A percentile compares a stretch with the other conserved stretches of the same genome.
Conservation (phyloP, 768 basidiomycete species). For the Podaxis rugospora region DNA sequence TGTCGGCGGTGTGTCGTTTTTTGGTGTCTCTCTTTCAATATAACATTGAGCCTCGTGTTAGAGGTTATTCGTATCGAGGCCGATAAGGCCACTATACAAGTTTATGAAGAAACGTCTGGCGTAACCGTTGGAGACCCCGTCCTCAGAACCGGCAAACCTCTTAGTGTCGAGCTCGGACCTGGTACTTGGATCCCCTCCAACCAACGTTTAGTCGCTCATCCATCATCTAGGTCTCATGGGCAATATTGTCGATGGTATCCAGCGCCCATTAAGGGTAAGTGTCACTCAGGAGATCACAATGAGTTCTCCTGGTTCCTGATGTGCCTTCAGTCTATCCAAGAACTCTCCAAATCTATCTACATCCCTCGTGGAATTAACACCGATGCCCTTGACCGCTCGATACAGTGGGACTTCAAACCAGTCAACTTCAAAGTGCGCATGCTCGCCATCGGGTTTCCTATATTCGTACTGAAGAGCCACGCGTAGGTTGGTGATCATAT, state of each 20-base stretch:
- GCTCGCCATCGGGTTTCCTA: background rate
- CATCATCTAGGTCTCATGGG: slow-evolving; percentile 79
- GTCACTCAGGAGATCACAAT: background rate
- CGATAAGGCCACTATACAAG: slow-evolving; percentile 98
- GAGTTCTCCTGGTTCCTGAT: slow-evolving; percentile 5
- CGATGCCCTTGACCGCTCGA: slow-evolving; percentile 79
- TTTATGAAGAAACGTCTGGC: slow-evolving; percentile 99
- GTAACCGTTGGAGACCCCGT: slow-evolving; percentile 99
- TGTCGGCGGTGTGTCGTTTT: slow-evolving; percentile 74
- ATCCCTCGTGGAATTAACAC: slow-evolving; percentile 99
- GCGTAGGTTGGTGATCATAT: slow-evolving; percentile 91
- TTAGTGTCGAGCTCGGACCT: slow-evolving; percentile 96
- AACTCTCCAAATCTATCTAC: slow-evolving; percentile 97
- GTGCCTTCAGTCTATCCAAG: slow-evolving; percentile 73
- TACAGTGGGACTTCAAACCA: slow-evolving; percentile 96
- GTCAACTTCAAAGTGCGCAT: slow-evolving; percentile 62
- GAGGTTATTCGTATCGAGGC: slow-evolving; percentile 99
- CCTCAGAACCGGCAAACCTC: slow-evolving; percentile 93
- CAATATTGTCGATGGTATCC: slow-evolving; percentile 99
- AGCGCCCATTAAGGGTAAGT: slow-evolving; percentile 83
- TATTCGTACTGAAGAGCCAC: slow-evolving; percentile 1
- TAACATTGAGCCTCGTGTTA: slow-evolving; percentile 24
- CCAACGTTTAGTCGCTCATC: background rate
- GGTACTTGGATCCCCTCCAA: slow-evolving; percentile 43
- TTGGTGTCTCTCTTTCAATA: background rate